A percentile compares a stretch with the other conserved stretches of the same genome.
phyloP scores from a whole-genome alignment of 2,329 filamentous ascomycete genomes.

The Colletotrichum tanaceti region DNA sequence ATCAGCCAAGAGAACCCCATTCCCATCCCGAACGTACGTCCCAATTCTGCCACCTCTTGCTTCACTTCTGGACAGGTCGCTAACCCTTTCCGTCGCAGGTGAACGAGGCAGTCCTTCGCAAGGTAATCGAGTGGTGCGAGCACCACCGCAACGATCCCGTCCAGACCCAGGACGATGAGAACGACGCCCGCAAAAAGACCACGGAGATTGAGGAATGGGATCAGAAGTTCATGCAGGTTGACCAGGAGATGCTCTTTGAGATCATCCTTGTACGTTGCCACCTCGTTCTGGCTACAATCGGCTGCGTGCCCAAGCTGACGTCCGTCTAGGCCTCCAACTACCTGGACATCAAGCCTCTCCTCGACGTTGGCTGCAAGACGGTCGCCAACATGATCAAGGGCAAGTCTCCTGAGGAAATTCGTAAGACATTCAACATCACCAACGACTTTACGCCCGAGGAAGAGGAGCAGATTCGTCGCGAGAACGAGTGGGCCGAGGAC shows the following conservation, averaged over 20 bases:
- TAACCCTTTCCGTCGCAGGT: slow-evolving; percentile 63
- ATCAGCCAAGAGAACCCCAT: slow-evolving; percentile 73
- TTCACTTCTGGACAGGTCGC: slow-evolving; percentile 19
- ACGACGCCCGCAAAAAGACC: slow-evolving; percentile 95
- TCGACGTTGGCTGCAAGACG: slow-evolving; percentile 99
- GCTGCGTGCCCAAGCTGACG: background rate
- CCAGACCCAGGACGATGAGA: slow-evolving; percentile 86
- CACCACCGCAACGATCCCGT: slow-evolving; percentile 92
- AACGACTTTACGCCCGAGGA: slow-evolving; percentile 99
- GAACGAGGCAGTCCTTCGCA: slow-evolving; percentile 91
- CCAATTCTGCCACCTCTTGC: slow-evolving; percentile 17
- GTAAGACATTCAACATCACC: slow-evolving; percentile 99
- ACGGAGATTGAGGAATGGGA: slow-evolving; percentile 99
- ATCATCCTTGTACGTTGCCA: slow-evolving; percentile 86
- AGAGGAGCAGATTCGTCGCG: slow-evolving; percentile 94
- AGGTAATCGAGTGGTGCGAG: slow-evolving; percentile 98
- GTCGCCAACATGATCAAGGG: slow-evolving; percentile 99
- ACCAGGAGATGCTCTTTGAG: slow-evolving; percentile 99
- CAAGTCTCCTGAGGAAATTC: slow-evolving; percentile 98
- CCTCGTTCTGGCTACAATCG: background rate
- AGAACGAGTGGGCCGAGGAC: slow-evolving; percentile 94
- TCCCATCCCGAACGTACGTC: slow-evolving; percentile 82
- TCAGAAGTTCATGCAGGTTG: slow-evolving; percentile 99
- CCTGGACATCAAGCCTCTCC: slow-evolving; percentile 96
- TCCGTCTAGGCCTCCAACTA: slow-evolving; percentile 87